phyloP scores from a whole-genome alignment of 1,284 basidiomycete species.

The Polyporus tsugae region DNA sequence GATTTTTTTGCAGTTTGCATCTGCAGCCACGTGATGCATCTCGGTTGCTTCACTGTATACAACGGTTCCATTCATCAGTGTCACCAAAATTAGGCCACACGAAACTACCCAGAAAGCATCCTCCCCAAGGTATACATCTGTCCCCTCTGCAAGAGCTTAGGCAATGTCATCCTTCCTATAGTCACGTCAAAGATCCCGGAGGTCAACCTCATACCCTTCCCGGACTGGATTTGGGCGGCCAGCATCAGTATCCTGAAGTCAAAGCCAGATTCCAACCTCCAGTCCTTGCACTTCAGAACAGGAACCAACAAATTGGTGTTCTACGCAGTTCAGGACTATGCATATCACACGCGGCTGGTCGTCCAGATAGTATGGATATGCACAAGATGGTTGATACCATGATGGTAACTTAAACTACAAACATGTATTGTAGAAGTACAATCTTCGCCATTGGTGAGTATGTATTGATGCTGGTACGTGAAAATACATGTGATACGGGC shows the following conservation, averaged over 20 bases:
- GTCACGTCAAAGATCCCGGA: slow-evolving; percentile 52
- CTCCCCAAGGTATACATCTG: slow-evolving; percentile 95
- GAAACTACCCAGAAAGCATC: slow-evolving; percentile 96
- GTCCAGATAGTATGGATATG: slow-evolving; percentile 60
- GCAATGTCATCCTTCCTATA: slow-evolving; percentile 93
- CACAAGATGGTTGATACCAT: slow-evolving; percentile 83
- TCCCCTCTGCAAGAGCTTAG: slow-evolving; percentile 97
- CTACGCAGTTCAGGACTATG: slow-evolving; percentile 82
- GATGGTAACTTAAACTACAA: too few relatives aligned
- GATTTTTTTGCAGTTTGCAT: too few relatives aligned
- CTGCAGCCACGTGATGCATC: slow-evolving; percentile 98
- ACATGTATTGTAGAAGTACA: too few relatives aligned
- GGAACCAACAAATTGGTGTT: slow-evolving; percentile 87
- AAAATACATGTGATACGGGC: too few relatives aligned
- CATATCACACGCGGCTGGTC: slow-evolving; percentile 64
- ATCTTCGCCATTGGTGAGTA: too few relatives aligned
- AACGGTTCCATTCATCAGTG: slow-evolving; percentile 87
- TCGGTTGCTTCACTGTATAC: slow-evolving; percentile 94
- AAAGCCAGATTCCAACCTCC: slow-evolving; percentile 73
- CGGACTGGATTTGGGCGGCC: slow-evolving; percentile 84
- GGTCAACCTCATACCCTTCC: slow-evolving; percentile 64
- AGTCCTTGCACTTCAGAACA: slow-evolving; percentile 75
- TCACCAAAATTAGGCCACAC: slow-evolving; percentile 88
- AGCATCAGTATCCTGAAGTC: slow-evolving; percentile 85
- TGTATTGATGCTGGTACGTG: too few relatives aligned